Percentiles rank a stretch among this genome's conserved stretches.
These are phyloP conservation scores for Phytophthora fragariaefolia DNA, from an alignment of 352 stramenopile genomes.

Conservation along the genomic window DNA sequence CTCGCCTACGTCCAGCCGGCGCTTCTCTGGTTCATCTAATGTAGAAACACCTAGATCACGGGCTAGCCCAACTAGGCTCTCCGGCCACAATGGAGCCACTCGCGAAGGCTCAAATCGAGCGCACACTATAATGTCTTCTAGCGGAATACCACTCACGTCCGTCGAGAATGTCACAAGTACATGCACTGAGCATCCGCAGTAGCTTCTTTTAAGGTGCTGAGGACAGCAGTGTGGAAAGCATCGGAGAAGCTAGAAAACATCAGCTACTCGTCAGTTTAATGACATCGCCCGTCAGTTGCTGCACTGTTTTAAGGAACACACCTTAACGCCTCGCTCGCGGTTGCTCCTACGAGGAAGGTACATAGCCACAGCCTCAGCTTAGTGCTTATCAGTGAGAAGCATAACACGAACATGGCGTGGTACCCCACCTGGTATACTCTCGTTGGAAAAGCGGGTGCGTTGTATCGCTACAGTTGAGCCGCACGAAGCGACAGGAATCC, in stretches of 20 bases:
- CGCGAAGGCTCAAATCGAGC: constrained; percentile 41
- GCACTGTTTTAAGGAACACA: background rate
- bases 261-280: background rate
- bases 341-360: background rate
- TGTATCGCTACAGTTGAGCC: background rate
- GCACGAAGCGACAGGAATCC: background rate
- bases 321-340: background rate
- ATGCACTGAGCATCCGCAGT: constrained; percentile 47
- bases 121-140: constrained; percentile 39
- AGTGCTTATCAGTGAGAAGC: no score
- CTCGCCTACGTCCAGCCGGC: constrained; percentile 1
- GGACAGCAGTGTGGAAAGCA: constrained; percentile 55
- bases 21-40: background rate
- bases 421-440: background rate
- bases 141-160: background rate
- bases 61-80: background rate
- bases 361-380: no score
- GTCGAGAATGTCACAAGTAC: constrained; percentile 28
- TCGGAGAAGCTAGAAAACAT: constrained; percentile 22
- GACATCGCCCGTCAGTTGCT: background rate
- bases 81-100: constrained; percentile 15
- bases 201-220: constrained; percentile 37
- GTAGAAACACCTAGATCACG: constrained; percentile 6
- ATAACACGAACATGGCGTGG: no score
- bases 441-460: background rate